phyloP scores from a whole-genome alignment of 257 asterid species.

The Nicotiana noctiflora region DNA sequence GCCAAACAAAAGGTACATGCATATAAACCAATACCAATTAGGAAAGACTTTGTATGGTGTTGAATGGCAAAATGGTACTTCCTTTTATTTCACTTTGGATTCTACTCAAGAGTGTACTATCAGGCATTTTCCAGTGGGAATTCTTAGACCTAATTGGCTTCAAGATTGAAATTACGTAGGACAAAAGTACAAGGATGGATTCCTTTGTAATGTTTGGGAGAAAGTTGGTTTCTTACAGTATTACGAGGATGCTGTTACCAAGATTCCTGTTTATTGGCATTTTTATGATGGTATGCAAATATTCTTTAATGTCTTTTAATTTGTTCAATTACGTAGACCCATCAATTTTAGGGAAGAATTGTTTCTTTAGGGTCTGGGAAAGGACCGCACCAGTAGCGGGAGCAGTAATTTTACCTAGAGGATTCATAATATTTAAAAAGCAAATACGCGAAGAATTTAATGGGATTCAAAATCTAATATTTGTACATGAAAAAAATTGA shows the following conservation, averaged over 20 bases:
- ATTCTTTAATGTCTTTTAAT: too few species aligned
- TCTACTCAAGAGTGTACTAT: conserved; percentile 34
- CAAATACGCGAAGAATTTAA: too few species aligned
- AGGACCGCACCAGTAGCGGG: too few species aligned
- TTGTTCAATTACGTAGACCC: background rate
- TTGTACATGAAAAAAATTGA: too few species aligned
- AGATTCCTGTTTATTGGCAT: conserved; percentile 69
- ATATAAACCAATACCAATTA: conserved; percentile 65
- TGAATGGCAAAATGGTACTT: conserved; percentile 76
- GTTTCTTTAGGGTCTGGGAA: too few species aligned
- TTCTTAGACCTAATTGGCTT: conserved; percentile 78
- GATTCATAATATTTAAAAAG: too few species aligned
- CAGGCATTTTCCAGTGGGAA: conserved; percentile 49
- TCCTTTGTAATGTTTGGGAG: conserved; percentile 71
- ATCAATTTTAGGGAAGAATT: too few species aligned
- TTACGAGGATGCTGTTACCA: conserved; percentile 67
- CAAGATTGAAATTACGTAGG: conserved; percentile 74
- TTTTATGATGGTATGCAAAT: conserved; percentile 45
- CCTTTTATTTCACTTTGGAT: conserved; percentile 40
- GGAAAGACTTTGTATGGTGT: conserved; percentile 40
- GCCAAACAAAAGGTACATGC: conserved; percentile 81
- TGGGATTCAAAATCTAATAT: too few species aligned
- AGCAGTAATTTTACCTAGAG: rapidly evolving
- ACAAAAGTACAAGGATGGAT: conserved; percentile 47
- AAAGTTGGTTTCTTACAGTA: conserved; percentile 61